Base-by-base conservation (phyloP, 495 filamentous ascomycete species). In the Penicillium cataractarum region DNA sequence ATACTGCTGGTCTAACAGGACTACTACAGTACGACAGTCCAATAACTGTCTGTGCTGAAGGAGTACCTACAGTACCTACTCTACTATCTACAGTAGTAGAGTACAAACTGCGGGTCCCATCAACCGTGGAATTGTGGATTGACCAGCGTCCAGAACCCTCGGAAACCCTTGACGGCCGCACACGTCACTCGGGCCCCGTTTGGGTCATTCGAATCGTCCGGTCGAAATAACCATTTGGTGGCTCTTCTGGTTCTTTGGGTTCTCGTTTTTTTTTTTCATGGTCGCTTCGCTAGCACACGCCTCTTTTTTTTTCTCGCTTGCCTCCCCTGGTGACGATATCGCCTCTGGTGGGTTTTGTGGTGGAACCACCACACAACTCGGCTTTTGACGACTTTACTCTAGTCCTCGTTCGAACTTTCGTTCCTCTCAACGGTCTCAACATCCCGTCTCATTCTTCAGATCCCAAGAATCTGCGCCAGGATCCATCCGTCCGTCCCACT, bases 121-220 rank as follows among this genome's bases (percentile, higher is more conserved):
- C 15, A 24, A 61, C 58, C 57, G 40, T 48, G 49, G 33, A 53
- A 58, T 24, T 37, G 50, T 61, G 58, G 58, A 44, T 49, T 31
- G 6, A 48, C 37, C 51, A 17, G 44, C 52, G 32, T 57, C 60
- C 54, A 62, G 44, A 62, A 57, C 60, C 53, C 35, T 60, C 49
- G 29, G 21, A 22, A 31, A 31, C 33, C 24, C 50, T 60, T 64
- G 55, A 64, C 60, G 61, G 52, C 63, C 32, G 51, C 58, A 68
- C 66, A 71, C 69, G 69, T 71, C 69, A 71, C 69, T 66, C 42
- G 15, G 51, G 27, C 53, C 52, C 53, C 50, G 58, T 52, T 52
- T 52, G 6, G 49, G 49, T 52, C 9, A 21, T 21, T 46, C 42
- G 7, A 46, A 46, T 46, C 42, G 42, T 5, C 33, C 15, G 52